A percentile compares a stretch with the other conserved stretches of the same genome.
Conservation (phyloP, 2,329 filamentous ascomycete genomes). For the Calonectria fujianensis region DNA sequence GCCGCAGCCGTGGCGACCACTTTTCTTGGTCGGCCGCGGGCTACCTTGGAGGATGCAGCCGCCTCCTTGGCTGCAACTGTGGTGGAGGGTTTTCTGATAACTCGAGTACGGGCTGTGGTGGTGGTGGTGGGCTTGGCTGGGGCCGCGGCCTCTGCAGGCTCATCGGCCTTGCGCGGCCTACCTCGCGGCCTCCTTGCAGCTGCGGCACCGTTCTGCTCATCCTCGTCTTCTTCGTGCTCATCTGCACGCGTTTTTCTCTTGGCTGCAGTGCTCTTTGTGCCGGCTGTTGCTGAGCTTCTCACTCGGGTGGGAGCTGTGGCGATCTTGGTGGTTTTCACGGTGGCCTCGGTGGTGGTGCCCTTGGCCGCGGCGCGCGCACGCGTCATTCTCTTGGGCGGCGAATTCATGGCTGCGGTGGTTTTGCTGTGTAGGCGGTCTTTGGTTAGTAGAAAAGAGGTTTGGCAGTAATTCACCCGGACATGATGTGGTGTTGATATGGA, state of each 20-base stretch:
- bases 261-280: constrained; percentile 60
- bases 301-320: constrained; percentile 70
- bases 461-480: constrained; percentile 50
- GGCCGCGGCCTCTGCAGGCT: constrained; percentile 49
- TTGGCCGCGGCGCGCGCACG: constrained; percentile 69
- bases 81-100: constrained; percentile 54
- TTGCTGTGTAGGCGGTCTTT: constrained; percentile 40
- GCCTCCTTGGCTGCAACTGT: constrained; percentile 51
- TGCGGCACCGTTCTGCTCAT: constrained; percentile 59
- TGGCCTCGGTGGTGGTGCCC: constrained; percentile 59
- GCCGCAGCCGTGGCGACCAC: constrained; percentile 51
- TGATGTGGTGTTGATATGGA: constrained; percentile 51
- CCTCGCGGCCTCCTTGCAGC: constrained; percentile 65
- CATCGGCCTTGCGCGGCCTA: constrained; percentile 64
- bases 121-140: constrained; percentile 46
- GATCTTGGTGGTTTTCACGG: constrained; percentile 65
- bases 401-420: constrained; percentile 68
- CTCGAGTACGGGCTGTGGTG: constrained; percentile 53
- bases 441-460: constrained; percentile 52
- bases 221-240: constrained; percentile 70
- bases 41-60: constrained; percentile 57
- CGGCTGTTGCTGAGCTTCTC: constrained; percentile 61
- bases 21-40: constrained; percentile 69
- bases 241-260: constrained; percentile 73
- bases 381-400: constrained; percentile 76